Evolutionary conservation across 192 early-diverging fungal genomes (phyloP).

Genomic region (Backusella macrospora): DNA sequence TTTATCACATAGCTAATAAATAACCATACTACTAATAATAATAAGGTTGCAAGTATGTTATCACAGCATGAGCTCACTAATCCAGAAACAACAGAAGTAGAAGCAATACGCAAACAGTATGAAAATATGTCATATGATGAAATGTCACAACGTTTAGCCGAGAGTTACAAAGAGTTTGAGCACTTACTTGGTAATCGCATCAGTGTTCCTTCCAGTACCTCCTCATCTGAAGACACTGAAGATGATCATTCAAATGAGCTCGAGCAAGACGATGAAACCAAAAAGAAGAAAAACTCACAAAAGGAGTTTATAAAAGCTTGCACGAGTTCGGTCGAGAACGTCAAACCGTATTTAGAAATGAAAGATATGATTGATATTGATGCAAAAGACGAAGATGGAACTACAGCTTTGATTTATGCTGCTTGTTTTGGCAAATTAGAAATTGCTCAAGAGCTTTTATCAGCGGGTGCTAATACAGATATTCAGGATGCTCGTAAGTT

Average conservation of each 20-base stretch:
- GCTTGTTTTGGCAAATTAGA: constrained; percentile 84
- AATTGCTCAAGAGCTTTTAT: constrained; percentile 72
- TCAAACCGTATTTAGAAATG: constrained; percentile 61
- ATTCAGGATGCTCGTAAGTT: constrained; percentile 60
- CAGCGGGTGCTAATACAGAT: constrained; percentile 75
- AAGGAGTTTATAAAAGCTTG: constrained; percentile 69
- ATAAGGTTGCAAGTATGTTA: not conserved
- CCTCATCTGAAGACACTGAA: not conserved
- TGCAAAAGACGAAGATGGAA: constrained; percentile 84
- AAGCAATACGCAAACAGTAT: constrained; percentile 35
- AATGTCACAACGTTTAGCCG: constrained; percentile 35
- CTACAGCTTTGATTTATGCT: constrained; percentile 85
- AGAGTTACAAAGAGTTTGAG: constrained; percentile 36
- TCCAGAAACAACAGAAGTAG: constrained; percentile 12
- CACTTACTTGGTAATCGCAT: constrained; percentile 25
- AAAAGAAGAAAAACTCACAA: constrained; percentile 56
- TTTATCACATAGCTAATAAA: too few species aligned
- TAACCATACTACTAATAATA: too few species aligned
- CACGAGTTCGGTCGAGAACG: constrained; percentile 70
- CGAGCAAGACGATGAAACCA: constrained; percentile 21
- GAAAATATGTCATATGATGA: constrained; percentile 45
- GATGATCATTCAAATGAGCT: not conserved
- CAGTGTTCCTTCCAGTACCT: constrained; percentile 18
- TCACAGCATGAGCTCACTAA: constrained; percentile 1
- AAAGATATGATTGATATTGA: constrained; percentile 73